These are phyloP conservation scores for Puccinia hordei DNA, from an alignment of 1,284 basidiomycete genomes.

Conservation along the genomic window DNA sequence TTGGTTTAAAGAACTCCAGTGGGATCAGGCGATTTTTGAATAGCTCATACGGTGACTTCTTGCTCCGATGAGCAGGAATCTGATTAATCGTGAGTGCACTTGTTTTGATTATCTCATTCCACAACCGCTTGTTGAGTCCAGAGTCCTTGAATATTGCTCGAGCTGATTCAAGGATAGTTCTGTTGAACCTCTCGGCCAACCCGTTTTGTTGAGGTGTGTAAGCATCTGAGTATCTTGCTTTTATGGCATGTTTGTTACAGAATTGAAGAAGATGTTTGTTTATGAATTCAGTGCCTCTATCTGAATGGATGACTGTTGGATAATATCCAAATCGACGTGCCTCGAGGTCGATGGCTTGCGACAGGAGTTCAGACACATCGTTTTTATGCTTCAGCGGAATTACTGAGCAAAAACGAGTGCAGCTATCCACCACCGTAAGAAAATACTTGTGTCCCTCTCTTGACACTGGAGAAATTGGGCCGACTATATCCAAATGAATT, in stretches of 20 bases:
- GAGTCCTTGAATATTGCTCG: not conserved
- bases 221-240: not conserved
- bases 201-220: constrained; percentile 19
- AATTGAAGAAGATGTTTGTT: not conserved
- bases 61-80: not conserved
- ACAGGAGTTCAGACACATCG: not conserved
- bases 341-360: not conserved
- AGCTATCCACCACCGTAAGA: too few relatives aligned
- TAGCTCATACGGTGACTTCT: not conserved
- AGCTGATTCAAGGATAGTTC: not conserved
- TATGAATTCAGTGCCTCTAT: constrained; percentile 18
- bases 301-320: not conserved
- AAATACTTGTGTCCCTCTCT: not conserved
- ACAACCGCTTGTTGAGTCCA: not conserved
- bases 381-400: not conserved
- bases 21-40: not conserved
- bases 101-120: not conserved
- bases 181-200: not conserved
- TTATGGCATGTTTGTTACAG: not conserved
- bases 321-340: not conserved
- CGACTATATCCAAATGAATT: not conserved
- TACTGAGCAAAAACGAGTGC: not conserved
- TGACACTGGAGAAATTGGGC: constrained; percentile 7
- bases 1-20: not conserved
- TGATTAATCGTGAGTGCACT: not conserved